Base-by-base conservation (phyloP, 2,329 filamentous ascomycete species). In the Pseudocercospora fijiensis region DNA sequence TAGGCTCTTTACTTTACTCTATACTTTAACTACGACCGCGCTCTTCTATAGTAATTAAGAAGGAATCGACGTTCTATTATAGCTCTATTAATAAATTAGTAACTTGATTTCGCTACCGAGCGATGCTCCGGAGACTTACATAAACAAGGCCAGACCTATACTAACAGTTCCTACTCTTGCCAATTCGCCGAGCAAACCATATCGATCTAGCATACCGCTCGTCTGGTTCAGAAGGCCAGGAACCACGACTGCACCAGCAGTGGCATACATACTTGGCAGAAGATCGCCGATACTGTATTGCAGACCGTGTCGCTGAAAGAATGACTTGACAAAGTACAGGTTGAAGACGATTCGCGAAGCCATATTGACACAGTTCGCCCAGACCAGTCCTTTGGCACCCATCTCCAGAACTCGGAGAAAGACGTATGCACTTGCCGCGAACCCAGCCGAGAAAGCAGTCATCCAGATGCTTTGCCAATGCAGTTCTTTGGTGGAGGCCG, bases 301-400 rank as follows among this genome's bases (percentile, higher is more conserved):
- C 45, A 73, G 58, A 8, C 78, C 80, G 49, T 83, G 78, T 16
- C 73, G 74, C 4, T 62, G 71, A 65, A 96, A 88, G 75, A 88
- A 96, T 0, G 75, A 69, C 33, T 76, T 79, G 62, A 97, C 90
- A 74, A 96, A 99, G 51, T 75, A 73, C 18, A 80, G 78, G 72
- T 92, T 95, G 91, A 92, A 99, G 7, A 86, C 65, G 62, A 96
- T 96, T 65, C 95, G 86, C 71, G 94, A 86, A 0, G 80, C 78
- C 93, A 99, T 96, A 75, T 97, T 98, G 71, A 96, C 86, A 52
- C 86, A 88, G 75, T 98, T 99, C 58, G 93, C 93, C 69, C 86
- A 84, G 0, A 99, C 92, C 49, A 99, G 80, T 0, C 95, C 95
- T 47, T 84, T 81, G 0, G 92, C 93, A 0, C 92, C 95, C 65